Base-by-base conservation (phyloP, 148 eudicot species). In the Cornus controversa region DNA sequence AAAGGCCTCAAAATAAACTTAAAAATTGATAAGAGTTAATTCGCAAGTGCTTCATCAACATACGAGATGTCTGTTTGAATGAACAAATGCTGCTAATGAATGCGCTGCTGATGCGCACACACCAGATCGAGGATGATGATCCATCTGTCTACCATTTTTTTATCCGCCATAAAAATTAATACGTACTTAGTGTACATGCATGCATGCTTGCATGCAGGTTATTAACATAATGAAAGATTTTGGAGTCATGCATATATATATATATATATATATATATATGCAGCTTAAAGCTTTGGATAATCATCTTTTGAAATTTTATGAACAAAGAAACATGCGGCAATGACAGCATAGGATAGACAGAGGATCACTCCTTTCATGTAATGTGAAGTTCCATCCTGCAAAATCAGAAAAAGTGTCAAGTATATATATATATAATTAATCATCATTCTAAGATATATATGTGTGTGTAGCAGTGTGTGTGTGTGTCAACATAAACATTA, bases 301-400 rank as follows among this genome's bases (percentile, higher is more conserved):
- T 13, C 20, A 50, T 16, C 4, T 50, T 50, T 13, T 0, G 57
- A 13, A 50, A 50, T 4, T 81, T 79, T 78, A 47, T 83, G 83
- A 26, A 89, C 76, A 64, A 87, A 84, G 50, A 89, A 89, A 63
- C 91, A 82, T 5, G 87, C 76, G 1, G 89, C 87, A 29, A 91
- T 86, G 10, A 82, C 85, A 10, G 70, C 34, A 76, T 89, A 91
- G 42, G 77, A 75, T 15, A 89, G 78, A 13, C 84, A 76, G 54
- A 91, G 91, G 72, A 86, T 75, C 20, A 79, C 82, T 62, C 96
- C 96, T 77, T 91, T 91, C 78, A 91, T 67, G 82, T 91, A 91
- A 79, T 91, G 90, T 60, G 96, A 89, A 65, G 83, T 88, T 74
- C 95, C 95, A 77, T 91, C 91, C 95, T 87, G 87, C 74, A 68